These are phyloP conservation scores for Cichorium intybus DNA, from an alignment of 140 eudicot genomes.

Conservation along the genomic window DNA sequence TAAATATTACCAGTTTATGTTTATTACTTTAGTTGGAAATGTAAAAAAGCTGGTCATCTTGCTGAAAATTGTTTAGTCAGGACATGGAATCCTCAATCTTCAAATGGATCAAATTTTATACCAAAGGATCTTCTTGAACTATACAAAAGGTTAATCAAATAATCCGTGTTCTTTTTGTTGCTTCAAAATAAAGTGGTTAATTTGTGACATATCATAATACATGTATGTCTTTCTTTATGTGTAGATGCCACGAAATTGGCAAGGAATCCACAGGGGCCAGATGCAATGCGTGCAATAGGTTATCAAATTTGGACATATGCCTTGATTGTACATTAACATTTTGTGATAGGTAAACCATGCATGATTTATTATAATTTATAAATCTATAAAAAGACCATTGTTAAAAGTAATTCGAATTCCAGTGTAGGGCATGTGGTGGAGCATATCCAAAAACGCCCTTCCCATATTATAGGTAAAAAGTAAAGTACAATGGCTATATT, in stretches of 20 bases:
- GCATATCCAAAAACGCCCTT: too few relatives aligned
- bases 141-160: constrained; percentile 86
- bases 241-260: constrained; percentile 77
- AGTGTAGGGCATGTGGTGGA: too few relatives aligned
- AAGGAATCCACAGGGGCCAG: constrained; percentile 45
- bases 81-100: constrained; percentile 36
- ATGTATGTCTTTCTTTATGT: constrained; percentile 8
- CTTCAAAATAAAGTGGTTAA: neutral
- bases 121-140: constrained; percentile 72
- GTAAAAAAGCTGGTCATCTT: constrained; percentile 90
- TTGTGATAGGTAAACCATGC: constrained; percentile 80
- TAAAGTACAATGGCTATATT: too few relatives aligned
- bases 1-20: neutral
- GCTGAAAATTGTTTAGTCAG: constrained; percentile 66
- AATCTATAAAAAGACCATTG: too few relatives aligned
- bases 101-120: constrained; percentile 36
- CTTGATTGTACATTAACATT: constrained; percentile 60
- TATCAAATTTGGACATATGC: constrained; percentile 68
- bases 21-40: constrained; percentile 12
- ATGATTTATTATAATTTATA: too few relatives aligned
- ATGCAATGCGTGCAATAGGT: constrained; percentile 64
- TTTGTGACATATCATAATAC: neutral
- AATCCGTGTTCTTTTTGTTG: neutral
- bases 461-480: too few relatives aligned
- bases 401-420: too few relatives aligned